Base-by-base conservation (phyloP, 2,329 filamentous ascomycete species). In the Ophiostoma australiae region DNA sequence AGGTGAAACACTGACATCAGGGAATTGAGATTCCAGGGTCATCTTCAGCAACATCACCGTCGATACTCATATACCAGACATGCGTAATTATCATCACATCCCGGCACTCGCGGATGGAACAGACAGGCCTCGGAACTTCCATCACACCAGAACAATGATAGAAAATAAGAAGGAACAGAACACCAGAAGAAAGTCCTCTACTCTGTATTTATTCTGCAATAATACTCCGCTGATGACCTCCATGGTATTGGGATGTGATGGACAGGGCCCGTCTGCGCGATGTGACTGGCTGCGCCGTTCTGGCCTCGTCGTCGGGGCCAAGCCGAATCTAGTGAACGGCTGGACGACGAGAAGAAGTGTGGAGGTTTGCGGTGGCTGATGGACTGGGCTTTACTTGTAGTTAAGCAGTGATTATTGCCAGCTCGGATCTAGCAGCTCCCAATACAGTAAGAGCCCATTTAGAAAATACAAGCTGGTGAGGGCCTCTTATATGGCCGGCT, bases 81-180 rank as follows among this genome's bases (percentile, higher is more conserved):
- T 31, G 58, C 58, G 58, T 65, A 65, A 27, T 65, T 65, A 65
- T 20, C 58, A 65, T 33, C 58, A 65, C 58, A 35, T 35, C 23
- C 13, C 58, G 58, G 52, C 23, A 27, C 52, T 58, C n/a, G 52
- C 52, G 8, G 52, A 58, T 58, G 52, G 27, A 58, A 58, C 52
- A 58, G 52, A 58, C 15, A 48, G 37, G 37, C 37, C 13, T 39
- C 37, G 37, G 17, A 17, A n/a, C 7, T 27, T 55, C n/a, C 52
- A 27, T 31, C n/a, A 48, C 44, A 58, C 31, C n/a, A 20, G 27
- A 33, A 63, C 5, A 33, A 63, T 35, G 13, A 11, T n/a, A 17
- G 2, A 63, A 31, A n/a, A 33, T 35, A 41, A 8, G 4, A 41
- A 11, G 39, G 10, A 41, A 31, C 27, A 31, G 3, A 31, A 31